Percentiles rank a stretch among this genome's conserved stretches.
phyloP scores from a whole-genome alignment of 1,284 basidiomycete genomes.

The Meripilus lineatus region DNA sequence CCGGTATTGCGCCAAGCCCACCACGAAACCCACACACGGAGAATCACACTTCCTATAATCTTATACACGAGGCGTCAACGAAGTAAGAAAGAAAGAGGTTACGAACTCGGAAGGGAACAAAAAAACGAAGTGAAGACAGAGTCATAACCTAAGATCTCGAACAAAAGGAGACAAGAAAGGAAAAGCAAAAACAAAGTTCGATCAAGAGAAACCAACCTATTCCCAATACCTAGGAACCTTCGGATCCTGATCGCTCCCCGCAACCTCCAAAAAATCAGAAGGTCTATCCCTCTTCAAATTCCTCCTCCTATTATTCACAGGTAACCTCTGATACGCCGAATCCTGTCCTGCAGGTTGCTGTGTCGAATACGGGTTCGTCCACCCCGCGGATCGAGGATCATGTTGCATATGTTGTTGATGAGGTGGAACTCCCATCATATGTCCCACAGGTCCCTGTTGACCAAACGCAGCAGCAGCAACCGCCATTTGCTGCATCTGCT shows the following conservation, averaged over 20 bases:
- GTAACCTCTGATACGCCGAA: slow-evolving; percentile 79
- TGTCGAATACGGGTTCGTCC: slow-evolving; percentile 51
- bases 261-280: slow-evolving; percentile 75
- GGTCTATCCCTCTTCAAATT: slow-evolving; percentile 77
- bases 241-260: slow-evolving; percentile 49
- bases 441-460: not conserved
- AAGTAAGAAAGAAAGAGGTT: no score
- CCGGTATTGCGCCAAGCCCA: no score
- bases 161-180: no score
- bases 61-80: no score
- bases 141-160: no score
- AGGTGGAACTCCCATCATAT: slow-evolving; percentile 14
- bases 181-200: no score
- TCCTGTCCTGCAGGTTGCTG: slow-evolving; percentile 65
- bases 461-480: no score
- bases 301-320: slow-evolving; percentile 71
- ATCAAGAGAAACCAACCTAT: slow-evolving; percentile 25
- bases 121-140: no score
- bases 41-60: no score
- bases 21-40: no score
- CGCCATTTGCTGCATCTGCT: slow-evolving; percentile 4
- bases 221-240: slow-evolving; percentile 77
- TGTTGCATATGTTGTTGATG: slow-evolving; percentile 19
- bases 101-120: no score
- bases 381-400: slow-evolving; percentile 32